phyloP scores from a whole-genome alignment of 176 grass and related monocot species.

The Hsuehochloa calcarea region DNA sequence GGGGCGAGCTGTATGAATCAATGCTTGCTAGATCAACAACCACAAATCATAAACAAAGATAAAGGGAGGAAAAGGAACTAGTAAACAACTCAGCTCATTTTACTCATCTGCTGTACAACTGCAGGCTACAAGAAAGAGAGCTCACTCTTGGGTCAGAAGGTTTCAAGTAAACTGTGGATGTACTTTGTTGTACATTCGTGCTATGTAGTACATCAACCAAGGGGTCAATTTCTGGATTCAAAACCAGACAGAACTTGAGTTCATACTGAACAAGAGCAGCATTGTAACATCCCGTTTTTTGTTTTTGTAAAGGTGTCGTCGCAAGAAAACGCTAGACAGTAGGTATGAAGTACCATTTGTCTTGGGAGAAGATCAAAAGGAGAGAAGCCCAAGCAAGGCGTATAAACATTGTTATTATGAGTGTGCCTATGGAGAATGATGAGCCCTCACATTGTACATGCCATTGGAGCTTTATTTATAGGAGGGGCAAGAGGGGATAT shows the following conservation, averaged over 20 bases:
- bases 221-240: not conserved
- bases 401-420: too few relatives aligned
- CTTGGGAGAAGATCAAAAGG: too few relatives aligned
- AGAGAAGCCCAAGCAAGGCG: too few relatives aligned
- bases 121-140: not conserved
- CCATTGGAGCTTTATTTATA: too few relatives aligned
- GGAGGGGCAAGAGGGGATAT: too few relatives aligned
- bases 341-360: too few relatives aligned
- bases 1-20: not conserved
- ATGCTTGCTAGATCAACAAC: not conserved
- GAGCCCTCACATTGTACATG: too few relatives aligned
- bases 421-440: too few relatives aligned
- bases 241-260: not conserved
- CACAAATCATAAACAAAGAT: constrained; percentile 12
- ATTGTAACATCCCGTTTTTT: too few relatives aligned
- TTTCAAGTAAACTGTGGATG: not conserved
- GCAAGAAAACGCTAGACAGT: too few relatives aligned
- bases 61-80: not conserved
- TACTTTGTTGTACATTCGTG: too few relatives aligned
- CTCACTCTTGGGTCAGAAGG: not conserved
- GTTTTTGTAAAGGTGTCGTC: too few relatives aligned
- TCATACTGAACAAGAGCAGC: not conserved
- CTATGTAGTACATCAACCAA: not conserved
- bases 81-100: not conserved
- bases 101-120: not conserved